Evolutionary conservation across 1,284 basidiomycete species (phyloP).

Genomic region (Tranzscheliella williamsii): DNA sequence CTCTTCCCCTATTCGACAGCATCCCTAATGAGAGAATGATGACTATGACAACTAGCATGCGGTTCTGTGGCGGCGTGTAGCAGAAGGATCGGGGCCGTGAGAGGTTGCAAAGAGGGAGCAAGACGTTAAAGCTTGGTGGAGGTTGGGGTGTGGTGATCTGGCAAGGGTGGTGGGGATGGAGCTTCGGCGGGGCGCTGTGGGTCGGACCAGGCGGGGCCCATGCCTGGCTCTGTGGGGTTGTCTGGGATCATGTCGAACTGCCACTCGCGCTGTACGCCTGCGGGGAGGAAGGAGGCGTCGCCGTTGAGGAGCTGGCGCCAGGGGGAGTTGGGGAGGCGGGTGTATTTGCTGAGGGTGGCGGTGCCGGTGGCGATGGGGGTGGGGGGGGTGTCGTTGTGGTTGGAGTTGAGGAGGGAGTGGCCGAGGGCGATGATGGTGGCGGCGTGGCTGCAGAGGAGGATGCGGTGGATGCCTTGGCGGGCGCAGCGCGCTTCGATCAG

Average conservation of each 20-base stretch:
- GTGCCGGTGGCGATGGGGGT: conserved; percentile 49
- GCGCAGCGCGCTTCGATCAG: conserved; percentile 44
- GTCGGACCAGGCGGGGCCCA: conserved; percentile 46
- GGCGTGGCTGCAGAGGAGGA: conserved; percentile 77
- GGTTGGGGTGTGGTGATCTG: background rate
- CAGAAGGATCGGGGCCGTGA: no score
- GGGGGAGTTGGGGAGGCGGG: background rate
- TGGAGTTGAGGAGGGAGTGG: conserved; percentile 68
- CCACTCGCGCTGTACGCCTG: conserved; percentile 74
- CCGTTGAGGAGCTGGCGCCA: conserved; percentile 51
- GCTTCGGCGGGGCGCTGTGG: conserved; percentile 25
- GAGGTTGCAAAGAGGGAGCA: no score
- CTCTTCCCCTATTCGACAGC: no score
- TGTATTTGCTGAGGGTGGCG: conserved; percentile 49
- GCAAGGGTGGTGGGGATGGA: no score
- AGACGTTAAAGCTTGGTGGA: conserved; percentile 30
- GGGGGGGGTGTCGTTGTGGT: conserved; percentile 57
- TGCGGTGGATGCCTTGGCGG: conserved; percentile 63
- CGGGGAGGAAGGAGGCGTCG: conserved; percentile 55
- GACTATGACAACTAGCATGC: no score
- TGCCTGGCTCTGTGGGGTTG: conserved; percentile 49
- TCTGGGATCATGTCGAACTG: conserved; percentile 62
- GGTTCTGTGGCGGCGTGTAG: no score
- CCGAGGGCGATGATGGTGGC: conserved; percentile 75
- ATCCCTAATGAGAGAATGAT: no score